Percentiles rank a stretch among this genome's conserved stretches.
Evolutionary conservation across 1,139 yeast genomes (phyloP).

Genomic region (Protomyces lactucae-debilis): DNA sequence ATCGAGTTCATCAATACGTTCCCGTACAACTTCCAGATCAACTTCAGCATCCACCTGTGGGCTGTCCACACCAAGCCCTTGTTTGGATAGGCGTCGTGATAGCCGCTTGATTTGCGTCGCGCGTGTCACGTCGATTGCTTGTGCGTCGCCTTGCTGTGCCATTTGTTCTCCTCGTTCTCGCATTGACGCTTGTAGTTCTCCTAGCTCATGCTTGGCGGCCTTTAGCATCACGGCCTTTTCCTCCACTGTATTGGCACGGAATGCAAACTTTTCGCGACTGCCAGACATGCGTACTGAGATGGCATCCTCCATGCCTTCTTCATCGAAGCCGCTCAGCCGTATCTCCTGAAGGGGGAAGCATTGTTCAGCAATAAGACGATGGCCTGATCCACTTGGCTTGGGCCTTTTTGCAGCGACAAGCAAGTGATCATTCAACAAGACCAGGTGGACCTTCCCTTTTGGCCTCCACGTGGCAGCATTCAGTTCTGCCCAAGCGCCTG

Average conservation of each 20-base stretch:
- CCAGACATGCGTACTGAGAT: slow-evolving; percentile 26
- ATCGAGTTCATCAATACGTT: slow-evolving; percentile 62
- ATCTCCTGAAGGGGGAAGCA: slow-evolving; percentile 74
- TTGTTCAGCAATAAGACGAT: slow-evolving; percentile 60
- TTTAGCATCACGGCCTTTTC: slow-evolving; percentile 49
- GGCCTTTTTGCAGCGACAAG: slow-evolving; percentile 58
- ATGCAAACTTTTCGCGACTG: slow-evolving; percentile 48
- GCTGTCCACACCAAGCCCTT: slow-evolving; percentile 42
- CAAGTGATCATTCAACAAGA: slow-evolving; percentile 70
- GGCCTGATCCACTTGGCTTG: slow-evolving; percentile 40
- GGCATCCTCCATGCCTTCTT: slow-evolving; percentile 14
- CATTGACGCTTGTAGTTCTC: slow-evolving; percentile 26
- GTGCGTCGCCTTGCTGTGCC: neutral
- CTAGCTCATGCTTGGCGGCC: slow-evolving; percentile 12
- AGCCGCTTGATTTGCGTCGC: slow-evolving; percentile 9
- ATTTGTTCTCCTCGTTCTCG: neutral
- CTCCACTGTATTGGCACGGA: slow-evolving; percentile 61
- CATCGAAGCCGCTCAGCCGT: slow-evolving; percentile 45
- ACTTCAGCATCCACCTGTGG: slow-evolving; percentile 5
- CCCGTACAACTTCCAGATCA: slow-evolving; percentile 42
- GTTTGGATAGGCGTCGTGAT: slow-evolving; percentile 15
- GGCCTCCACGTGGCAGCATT: slow-evolving; percentile 85
- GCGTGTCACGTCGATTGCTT: slow-evolving; percentile 3
- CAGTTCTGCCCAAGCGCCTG: slow-evolving; percentile 81
- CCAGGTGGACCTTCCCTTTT: slow-evolving; percentile 68